A percentile compares a stretch with the other conserved stretches of the same genome.
Evolutionary conservation across 768 basidiomycete genomes (phyloP).

Genomic region (Phanerochaete carnosa): DNA sequence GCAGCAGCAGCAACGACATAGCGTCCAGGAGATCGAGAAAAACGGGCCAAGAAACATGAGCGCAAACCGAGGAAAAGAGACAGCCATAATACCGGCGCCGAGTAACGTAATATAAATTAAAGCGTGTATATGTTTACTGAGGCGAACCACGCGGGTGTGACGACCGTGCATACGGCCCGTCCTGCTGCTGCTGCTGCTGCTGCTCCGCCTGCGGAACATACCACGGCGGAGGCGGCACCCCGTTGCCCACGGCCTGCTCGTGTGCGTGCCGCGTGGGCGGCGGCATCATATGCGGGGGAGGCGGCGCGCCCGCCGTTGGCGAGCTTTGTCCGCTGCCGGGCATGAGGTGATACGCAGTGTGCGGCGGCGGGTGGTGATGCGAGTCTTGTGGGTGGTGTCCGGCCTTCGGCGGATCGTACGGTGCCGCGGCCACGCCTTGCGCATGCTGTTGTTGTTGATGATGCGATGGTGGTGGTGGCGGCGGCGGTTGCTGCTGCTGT

Average conservation of each 20-base stretch:
- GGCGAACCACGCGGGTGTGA: slow-evolving; percentile 29
- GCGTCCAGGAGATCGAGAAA: not conserved
- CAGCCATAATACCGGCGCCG: not conserved
- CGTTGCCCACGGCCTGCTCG: slow-evolving; percentile 14
- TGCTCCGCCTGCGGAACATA: not conserved
- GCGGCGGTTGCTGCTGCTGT: slow-evolving; percentile 13
- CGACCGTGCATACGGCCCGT: slow-evolving; percentile 39
- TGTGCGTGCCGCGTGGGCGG: slow-evolving; percentile 17
- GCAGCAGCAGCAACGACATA: not conserved
- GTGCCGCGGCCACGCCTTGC: not conserved
- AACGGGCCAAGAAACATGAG: not conserved
- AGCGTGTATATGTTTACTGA: not conserved
- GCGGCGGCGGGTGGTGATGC: slow-evolving; percentile 14
- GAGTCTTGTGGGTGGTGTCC: slow-evolving; percentile 2
- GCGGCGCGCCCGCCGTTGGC: slow-evolving; percentile 5
- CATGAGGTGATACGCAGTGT: slow-evolving; percentile 19
- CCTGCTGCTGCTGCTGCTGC: not conserved
- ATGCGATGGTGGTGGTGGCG: slow-evolving; percentile 2
- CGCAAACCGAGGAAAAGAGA: not conserved
- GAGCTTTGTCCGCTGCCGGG: slow-evolving; percentile 8
- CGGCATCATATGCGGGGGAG: slow-evolving; percentile 17
- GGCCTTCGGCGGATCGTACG: not conserved
- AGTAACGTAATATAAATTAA: not conserved
- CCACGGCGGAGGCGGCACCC: slow-evolving; percentile 23
- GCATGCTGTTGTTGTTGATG: slow-evolving; percentile 13